Evolutionary conservation across 2,329 filamentous ascomycete genomes (phyloP).

Genomic region (Chaetomiaceae sp.): DNA sequence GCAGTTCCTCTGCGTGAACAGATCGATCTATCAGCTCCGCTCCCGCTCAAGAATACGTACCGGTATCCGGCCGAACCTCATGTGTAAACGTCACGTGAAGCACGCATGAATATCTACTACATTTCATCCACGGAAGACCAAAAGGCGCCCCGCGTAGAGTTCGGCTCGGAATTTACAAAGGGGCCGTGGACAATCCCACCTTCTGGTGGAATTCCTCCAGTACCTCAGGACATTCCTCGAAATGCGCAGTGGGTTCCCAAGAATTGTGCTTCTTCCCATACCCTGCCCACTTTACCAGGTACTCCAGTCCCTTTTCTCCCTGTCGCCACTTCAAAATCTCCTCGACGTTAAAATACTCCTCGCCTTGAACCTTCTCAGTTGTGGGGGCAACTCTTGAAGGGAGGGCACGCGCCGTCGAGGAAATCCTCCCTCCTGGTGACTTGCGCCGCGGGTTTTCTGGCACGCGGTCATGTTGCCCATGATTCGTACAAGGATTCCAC

Average conservation of each 20-base stretch:
- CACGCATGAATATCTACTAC: too few relatives aligned
- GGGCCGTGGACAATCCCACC: neutral
- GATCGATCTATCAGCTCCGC: too few relatives aligned
- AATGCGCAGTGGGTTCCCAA: slow-evolving; percentile 1
- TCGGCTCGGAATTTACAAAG: too few relatives aligned
- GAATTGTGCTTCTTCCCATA: slow-evolving; percentile 1
- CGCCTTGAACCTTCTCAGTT: slow-evolving; percentile 1
- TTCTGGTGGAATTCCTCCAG: neutral
- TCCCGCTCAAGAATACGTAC: too few relatives aligned
- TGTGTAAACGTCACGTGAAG: too few relatives aligned
- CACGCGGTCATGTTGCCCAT: neutral
- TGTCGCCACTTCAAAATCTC: slow-evolving; percentile 4
- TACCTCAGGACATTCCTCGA: slow-evolving; percentile 1
- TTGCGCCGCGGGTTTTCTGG: neutral
- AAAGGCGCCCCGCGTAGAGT: too few relatives aligned
- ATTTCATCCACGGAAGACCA: too few relatives aligned
- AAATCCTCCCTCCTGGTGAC: slow-evolving; percentile 8
- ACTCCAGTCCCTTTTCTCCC: neutral
- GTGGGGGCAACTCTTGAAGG: slow-evolving; percentile 9
- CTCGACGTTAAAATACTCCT: slow-evolving; percentile 13
- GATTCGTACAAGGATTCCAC: neutral
- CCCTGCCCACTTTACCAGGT: slow-evolving; percentile 3
- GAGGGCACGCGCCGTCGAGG: slow-evolving; percentile 4
- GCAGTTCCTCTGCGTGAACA: too few relatives aligned
- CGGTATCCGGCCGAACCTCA: too few relatives aligned